Conservation (phyloP, 164 flowering plant species). For the Paratinospora sagittata region DNA sequence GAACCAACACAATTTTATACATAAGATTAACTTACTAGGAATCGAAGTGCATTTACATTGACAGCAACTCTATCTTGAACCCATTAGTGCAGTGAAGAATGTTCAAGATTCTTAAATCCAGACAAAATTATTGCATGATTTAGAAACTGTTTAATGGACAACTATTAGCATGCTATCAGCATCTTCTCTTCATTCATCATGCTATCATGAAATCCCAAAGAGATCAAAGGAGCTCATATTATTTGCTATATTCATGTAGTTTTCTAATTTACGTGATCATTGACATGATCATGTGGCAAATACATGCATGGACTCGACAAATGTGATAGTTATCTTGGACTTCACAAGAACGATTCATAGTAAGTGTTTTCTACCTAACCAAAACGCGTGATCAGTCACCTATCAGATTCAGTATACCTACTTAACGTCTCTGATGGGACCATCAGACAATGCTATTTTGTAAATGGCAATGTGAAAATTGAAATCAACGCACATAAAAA, state of each 20-base stretch:
- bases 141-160: too few species aligned
- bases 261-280: background rate
- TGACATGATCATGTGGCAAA: background rate
- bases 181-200: too few species aligned
- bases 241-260: too few species aligned
- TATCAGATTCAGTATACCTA: background rate
- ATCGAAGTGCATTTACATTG: background rate
- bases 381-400: background rate
- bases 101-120: too few species aligned
- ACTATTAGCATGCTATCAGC: too few species aligned
- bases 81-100: too few species aligned
- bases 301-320: background rate
- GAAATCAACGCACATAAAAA: background rate
- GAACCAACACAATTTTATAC: conserved; percentile 6
- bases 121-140: too few species aligned
- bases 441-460: background rate
- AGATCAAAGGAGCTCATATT: too few species aligned
- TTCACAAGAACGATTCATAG: background rate
- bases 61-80: too few species aligned
- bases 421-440: background rate
- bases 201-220: too few species aligned
- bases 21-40: background rate
- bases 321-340: background rate
- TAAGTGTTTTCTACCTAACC: background rate
- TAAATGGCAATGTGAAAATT: background rate